phyloP scores from a whole-genome alignment of 1,284 basidiomycete species.

The Fomes fomentarius region DNA sequence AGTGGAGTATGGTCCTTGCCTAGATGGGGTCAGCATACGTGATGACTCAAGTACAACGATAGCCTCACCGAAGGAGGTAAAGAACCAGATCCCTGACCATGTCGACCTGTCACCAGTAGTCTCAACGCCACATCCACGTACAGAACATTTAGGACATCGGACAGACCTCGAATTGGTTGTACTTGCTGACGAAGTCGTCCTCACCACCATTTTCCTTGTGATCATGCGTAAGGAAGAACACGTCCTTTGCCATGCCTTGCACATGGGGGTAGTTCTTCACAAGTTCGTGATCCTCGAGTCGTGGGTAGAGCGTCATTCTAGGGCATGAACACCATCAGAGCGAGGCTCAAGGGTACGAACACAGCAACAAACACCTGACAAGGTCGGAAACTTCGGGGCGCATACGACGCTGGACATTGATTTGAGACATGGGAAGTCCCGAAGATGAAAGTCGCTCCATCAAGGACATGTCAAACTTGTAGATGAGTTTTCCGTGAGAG shows the following conservation, averaged over 20 bases:
- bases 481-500: conserved; percentile 36
- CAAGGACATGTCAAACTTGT: conserved; percentile 47
- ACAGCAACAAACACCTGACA: too few relatives aligned
- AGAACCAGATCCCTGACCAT: conserved; percentile 75
- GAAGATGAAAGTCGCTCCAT: conserved; percentile 48
- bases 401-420: conserved; percentile 47
- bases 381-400: conserved; percentile 47
- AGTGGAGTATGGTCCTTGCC: conserved; percentile 37
- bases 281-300: conserved; percentile 56
- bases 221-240: conserved; percentile 63
- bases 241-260: conserved; percentile 56
- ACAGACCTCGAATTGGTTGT: conserved; percentile 66
- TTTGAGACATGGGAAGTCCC: conserved; percentile 45
- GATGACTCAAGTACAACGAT: not conserved
- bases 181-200: conserved; percentile 63
- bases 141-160: not conserved
- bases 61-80: conserved; percentile 53
- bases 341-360: too few relatives aligned
- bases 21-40: not conserved
- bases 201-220: conserved; percentile 58
- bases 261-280: conserved; percentile 55
- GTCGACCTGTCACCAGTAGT: conserved; percentile 43
- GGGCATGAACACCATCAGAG: not conserved
- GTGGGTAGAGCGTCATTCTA: conserved; percentile 62
- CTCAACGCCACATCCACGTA: not conserved